Percentiles rank a stretch among this genome's conserved stretches.
Conservation (phyloP, 176 grass and related monocot genomes). For the Zoysia japonica region DNA sequence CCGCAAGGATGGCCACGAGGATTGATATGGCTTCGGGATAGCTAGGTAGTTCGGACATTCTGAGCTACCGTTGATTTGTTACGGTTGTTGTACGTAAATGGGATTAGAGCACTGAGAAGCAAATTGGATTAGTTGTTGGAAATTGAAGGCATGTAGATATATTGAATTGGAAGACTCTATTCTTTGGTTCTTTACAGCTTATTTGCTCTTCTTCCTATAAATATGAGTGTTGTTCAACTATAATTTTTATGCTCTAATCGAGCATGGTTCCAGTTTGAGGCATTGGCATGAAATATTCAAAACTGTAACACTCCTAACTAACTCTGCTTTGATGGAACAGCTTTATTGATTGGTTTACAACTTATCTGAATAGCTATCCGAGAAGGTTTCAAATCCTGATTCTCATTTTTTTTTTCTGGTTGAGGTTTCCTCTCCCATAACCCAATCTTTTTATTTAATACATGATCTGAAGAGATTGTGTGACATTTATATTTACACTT, state of each 20-base stretch:
- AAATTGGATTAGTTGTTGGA: background rate
- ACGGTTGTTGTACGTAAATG: constrained; percentile 4
- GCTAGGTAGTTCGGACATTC: constrained; percentile 25
- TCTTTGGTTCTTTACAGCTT: constrained; percentile 46
- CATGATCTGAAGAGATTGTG: background rate
- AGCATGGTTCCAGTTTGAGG: background rate
- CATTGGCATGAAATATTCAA: background rate
- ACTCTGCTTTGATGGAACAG: background rate
- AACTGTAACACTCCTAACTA: background rate
- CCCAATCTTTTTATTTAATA: background rate
- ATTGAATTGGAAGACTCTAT: background rate
- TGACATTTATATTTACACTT: constrained; percentile 37
- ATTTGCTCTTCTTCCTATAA: background rate
- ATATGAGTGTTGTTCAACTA: background rate
- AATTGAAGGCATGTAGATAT: constrained; percentile 18
- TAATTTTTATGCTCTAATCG: background rate
- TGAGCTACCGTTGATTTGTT: background rate
- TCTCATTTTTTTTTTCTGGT: no score
- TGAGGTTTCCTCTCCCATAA: no score
- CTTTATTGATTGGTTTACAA: constrained; percentile 15
- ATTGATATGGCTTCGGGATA: constrained; percentile 14
- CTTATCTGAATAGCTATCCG: no score
- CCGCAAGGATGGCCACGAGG: constrained; percentile 27
- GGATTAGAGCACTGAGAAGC: background rate
- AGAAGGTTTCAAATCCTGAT: no score